Percentiles rank a stretch among this genome's conserved stretches.
Conservation (phyloP, 805 yeast genomes). For the Saccharomycopsis vini region DNA sequence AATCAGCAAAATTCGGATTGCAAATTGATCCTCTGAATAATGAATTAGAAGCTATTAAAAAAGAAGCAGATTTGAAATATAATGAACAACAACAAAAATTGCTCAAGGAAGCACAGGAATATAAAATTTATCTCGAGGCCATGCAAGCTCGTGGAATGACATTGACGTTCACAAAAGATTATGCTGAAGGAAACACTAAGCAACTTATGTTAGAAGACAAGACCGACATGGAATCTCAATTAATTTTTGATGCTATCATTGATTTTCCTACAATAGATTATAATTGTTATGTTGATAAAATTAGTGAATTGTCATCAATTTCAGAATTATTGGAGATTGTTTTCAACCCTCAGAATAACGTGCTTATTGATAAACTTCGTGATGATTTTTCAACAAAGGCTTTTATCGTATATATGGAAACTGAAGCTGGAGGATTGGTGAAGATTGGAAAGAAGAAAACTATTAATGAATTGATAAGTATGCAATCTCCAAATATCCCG, state of each 20-base stretch:
- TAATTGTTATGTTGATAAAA: conserved; percentile 70
- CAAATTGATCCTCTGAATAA: conserved; percentile 50
- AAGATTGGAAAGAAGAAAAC: conserved; percentile 74
- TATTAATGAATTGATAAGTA: conserved; percentile 53
- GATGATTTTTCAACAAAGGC: conserved; percentile 28
- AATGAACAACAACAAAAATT: conserved; percentile 27
- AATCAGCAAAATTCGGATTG: conserved; percentile 57
- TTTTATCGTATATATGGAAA: conserved; percentile 67
- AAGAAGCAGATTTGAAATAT: conserved; percentile 34
- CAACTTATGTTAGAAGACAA: conserved; percentile 50
- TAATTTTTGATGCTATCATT: conserved; percentile 72
- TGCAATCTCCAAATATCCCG: conserved; percentile 58
- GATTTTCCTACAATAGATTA: conserved; percentile 79
- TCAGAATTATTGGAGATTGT: conserved; percentile 52
- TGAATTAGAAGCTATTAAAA: conserved; percentile 41
- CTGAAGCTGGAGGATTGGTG: conserved; percentile 73
- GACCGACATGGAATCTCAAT: conserved; percentile 62
- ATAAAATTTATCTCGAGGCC: conserved; percentile 46
- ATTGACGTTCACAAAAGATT: conserved; percentile 39
- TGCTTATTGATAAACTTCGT: conserved; percentile 52
- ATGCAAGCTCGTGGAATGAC: conserved; percentile 49
- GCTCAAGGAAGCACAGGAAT: conserved; percentile 29
- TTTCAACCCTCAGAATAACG: conserved; percentile 29
- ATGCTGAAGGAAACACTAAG: conserved; percentile 20
- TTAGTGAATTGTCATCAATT: conserved; percentile 65